Base-by-base conservation (phyloP, 2,329 filamentous ascomycete genomes). In the Ophiocordyceps camponoti-floridani region DNA sequence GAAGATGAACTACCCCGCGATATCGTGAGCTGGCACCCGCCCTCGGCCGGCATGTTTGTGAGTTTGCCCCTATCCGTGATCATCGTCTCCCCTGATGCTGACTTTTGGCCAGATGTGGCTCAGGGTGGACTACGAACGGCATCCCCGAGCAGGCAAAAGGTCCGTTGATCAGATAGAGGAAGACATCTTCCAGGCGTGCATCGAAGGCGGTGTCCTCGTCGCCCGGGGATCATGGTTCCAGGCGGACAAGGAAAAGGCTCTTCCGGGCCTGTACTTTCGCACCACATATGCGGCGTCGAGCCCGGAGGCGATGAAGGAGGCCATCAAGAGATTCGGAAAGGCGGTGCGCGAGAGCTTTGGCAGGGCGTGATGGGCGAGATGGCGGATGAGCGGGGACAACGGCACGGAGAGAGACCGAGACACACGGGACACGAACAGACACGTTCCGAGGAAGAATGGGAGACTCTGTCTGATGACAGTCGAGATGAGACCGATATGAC, bases 21-120 rank as follows among this genome's bases (percentile, higher is more conserved):
- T 19, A 68, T 95, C 31, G 82, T 86, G 16, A 77, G 70, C 59
- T 96, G 88, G 87, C 73, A 68, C 26, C 74, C 84, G 0, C 88
- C 89, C 0, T 73, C 72, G 46, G 85, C 88, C 1, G 89, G 89
- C 58, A 98, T 98, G 91, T 98, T 98, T 73, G 82, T 85, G 63
- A 71, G 81, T 48, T 18, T 23, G 10, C 23, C 19, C 23, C 13
- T 27, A 1, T 23, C 1, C 26, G 19, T 33, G n/a, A 37, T 9
- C n/a, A 6, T 7, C 9, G 14, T 9, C 7, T 37, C 14, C n/a
- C 10, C 7, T 4, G n/a, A 16, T 18, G 23, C 35, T 38, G 35
- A 38, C 35, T 38, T 9, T 4, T 14, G 30, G 11, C 7, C 44
- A 80, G 76, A 71, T 84, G 57, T 91, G 85, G 85, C 64, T 91